These are phyloP conservation scores for Leucosporidium yakuticum DNA, from an alignment of 768 basidiomycete species.

Conservation along the genomic window DNA sequence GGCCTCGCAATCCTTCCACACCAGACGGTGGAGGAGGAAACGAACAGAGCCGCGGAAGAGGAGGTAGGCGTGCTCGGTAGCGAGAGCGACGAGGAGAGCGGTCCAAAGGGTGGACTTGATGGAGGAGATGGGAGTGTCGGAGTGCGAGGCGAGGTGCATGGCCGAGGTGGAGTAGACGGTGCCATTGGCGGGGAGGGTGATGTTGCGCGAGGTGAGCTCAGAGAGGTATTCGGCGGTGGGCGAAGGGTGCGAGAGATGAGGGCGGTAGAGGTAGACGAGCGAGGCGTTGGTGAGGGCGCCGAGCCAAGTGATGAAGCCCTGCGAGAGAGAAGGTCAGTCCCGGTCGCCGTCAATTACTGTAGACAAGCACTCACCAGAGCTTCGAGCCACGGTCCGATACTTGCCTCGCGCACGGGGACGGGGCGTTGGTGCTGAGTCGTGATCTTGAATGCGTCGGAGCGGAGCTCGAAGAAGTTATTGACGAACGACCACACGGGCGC, in stretches of 20 bases:
- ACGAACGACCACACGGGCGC: conserved; percentile 80
- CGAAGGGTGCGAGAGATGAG: conserved; percentile 39
- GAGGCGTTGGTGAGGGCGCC: conserved; percentile 81
- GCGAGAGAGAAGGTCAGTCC: not conserved
- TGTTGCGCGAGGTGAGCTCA: conserved; percentile 27
- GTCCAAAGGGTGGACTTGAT: conserved; percentile 49
- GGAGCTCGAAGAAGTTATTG: conserved; percentile 84
- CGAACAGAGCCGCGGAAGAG: conserved; percentile 58
- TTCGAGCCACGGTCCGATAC: conserved; percentile 91
- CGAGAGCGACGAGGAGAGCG: conserved; percentile 66
- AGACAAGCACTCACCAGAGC: conserved; percentile 53
- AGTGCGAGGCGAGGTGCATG: not conserved
- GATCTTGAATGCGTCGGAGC: conserved; percentile 94
- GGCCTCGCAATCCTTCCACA: conserved; percentile 71
- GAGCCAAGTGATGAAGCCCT: conserved; percentile 77
- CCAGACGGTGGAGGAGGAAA: conserved; percentile 64
- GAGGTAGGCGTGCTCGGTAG: conserved; percentile 81
- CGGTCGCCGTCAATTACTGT: not conserved
- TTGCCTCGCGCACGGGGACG: conserved; percentile 77
- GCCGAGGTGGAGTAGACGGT: not conserved
- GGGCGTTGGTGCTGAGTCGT: conserved; percentile 75
- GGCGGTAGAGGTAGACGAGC: conserved; percentile 82
- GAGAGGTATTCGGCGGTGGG: conserved; percentile 16
- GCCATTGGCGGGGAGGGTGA: conserved; percentile 7
- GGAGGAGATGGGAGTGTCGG: conserved; percentile 17